phyloP scores from a whole-genome alignment of 2,329 filamentous ascomycete species.

The Ceratocystis destructans region DNA sequence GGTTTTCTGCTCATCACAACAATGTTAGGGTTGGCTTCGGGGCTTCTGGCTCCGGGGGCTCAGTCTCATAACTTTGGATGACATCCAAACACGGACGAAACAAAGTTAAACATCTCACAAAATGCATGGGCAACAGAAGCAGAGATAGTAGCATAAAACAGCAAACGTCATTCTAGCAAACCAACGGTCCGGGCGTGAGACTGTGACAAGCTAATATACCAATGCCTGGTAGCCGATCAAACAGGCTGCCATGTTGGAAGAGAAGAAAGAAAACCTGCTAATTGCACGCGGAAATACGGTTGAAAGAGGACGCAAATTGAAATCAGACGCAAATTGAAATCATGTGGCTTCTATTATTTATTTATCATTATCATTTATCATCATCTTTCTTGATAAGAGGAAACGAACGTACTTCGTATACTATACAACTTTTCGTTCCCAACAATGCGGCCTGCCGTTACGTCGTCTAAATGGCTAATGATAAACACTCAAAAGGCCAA shows the following conservation, averaged over 20 bases:
- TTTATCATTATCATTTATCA: too few relatives aligned
- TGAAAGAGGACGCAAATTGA: not conserved
- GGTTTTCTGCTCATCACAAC: too few relatives aligned
- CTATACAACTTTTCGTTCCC: too few relatives aligned
- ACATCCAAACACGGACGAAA: conserved; percentile 3
- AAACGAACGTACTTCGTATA: too few relatives aligned
- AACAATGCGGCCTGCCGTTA: too few relatives aligned
- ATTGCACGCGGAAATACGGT: not conserved
- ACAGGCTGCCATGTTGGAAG: not conserved
- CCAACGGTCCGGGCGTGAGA: not conserved
- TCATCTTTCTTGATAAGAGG: too few relatives aligned
- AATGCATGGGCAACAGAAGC: not conserved
- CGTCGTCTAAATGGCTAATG: too few relatives aligned
- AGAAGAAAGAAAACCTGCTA: not conserved
- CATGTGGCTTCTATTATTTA: too few relatives aligned
- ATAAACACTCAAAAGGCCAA: too few relatives aligned
- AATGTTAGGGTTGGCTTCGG: not conserved
- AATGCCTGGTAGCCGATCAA: not conserved
- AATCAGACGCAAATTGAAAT: not conserved
- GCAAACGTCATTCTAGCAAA: not conserved
- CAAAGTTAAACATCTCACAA: not conserved
- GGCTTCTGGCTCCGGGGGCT: not conserved
- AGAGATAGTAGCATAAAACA: too few relatives aligned
- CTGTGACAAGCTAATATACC: not conserved
- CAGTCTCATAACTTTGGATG: not conserved